Percentiles rank a stretch among this genome's conserved stretches.
Conservation (phyloP, 768 basidiomycete genomes). For the Termitomyces sp. region DNA sequence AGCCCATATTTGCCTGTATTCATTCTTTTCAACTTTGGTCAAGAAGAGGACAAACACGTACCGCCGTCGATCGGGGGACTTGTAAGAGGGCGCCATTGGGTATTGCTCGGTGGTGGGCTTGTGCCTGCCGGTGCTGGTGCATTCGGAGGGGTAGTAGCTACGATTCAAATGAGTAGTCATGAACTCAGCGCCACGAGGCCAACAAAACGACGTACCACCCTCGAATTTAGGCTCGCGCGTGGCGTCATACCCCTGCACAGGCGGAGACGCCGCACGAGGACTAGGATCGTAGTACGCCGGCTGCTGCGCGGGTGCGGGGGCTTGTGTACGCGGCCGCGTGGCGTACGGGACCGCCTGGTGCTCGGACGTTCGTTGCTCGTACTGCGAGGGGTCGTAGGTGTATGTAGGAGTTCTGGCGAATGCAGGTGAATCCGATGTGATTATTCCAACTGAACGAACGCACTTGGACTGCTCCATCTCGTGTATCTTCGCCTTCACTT, state of each 20-base stretch:
- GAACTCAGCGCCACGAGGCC: too few relatives aligned
- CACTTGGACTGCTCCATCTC: conserved; percentile 62
- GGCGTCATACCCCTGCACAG: conserved; percentile 14
- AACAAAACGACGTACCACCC: not conserved
- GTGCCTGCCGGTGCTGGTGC: not conserved
- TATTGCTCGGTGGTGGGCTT: not conserved
- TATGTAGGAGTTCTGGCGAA: conserved; percentile 1
- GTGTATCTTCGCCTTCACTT: conserved; percentile 80
- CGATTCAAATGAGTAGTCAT: not conserved
- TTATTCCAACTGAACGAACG: not conserved
- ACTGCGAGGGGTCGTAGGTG: conserved; percentile 4
- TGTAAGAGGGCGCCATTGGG: conserved; percentile 3
- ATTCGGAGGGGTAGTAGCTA: not conserved
- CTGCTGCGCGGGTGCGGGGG: conserved; percentile 13
- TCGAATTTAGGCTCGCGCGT: not conserved
- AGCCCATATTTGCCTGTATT: conserved; percentile 58
- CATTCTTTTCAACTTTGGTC: not conserved
- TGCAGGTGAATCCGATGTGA: too few relatives aligned
- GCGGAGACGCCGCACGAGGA: conserved; percentile 7
- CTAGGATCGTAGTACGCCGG: conserved; percentile 28
- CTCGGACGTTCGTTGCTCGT: conserved; percentile 9
- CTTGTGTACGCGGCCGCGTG: conserved; percentile 2
- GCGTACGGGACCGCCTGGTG: conserved; percentile 3
- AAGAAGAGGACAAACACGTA: conserved; percentile 3
- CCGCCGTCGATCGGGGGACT: conserved; percentile 27